Evolutionary conservation across 345 rosid genomes (phyloP), one percentile per base, ranked within the genome.

Genomic region (Eucalyptus pauciflora): DNA sequence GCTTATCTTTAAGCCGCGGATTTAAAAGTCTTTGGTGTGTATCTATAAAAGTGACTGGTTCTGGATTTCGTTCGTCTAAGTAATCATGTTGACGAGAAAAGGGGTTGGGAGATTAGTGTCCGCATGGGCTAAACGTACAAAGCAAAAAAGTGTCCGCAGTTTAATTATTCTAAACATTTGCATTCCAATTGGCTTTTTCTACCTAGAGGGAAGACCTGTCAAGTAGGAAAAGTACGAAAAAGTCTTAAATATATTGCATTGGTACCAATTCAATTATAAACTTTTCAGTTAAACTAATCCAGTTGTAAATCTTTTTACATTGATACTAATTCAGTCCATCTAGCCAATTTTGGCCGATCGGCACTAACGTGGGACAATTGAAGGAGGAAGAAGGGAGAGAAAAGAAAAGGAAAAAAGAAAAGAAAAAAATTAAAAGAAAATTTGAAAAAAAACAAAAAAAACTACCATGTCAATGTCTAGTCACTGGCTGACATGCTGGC

Each of bases 401-500:
- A 52, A 52, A 52, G 24, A 18, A 52, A 45, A 45, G 48, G 10
- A 8, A 45, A n/a, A 52, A 1, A 2, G 3, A 18, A 52, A 7
- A 1, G 1, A 7, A 18, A 16, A 52, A 7, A 18, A 50, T 52
- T 52, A 52, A 52, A 7, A 52, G 25, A 52, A 52, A 52, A 52
- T 18, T 52, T 2, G n/a, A n/a, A n/a, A 2, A 20, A 3, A 52
- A 52, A 50, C 1, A 2, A 33, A 52, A 18, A 52, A 52, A n/a
- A n/a, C n/a, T n/a, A n/a, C n/a, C 58, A 52, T 2, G 10, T 18
- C 58, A 52, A 52, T 18, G 10, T 52, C 25, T 0, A 52, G 8
- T 52, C 25, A 52, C 1, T 1, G 2, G 10, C 3, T 7, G 24
- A 52, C 8, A 0, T 18, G 1, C 0, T 2, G 2, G 24, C 10